Evolutionary conservation across 257 asterid species (phyloP).

Genomic region (Solanum okadae): DNA sequence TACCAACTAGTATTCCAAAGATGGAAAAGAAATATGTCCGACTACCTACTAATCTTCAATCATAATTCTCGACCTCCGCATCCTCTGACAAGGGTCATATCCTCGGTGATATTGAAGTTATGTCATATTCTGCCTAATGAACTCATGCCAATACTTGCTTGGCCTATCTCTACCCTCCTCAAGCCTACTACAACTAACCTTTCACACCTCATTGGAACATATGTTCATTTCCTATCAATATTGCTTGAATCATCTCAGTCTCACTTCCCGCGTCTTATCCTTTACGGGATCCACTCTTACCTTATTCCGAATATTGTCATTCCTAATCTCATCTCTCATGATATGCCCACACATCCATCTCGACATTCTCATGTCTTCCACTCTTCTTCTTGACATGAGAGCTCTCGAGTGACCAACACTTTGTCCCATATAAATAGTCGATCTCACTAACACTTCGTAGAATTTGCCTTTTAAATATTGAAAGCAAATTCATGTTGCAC

Average conservation of each 20-base stretch:
- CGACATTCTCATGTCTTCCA: not conserved
- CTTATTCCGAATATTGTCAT: too few relatives aligned
- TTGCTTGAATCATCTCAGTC: not conserved
- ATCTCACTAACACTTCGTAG: not conserved
- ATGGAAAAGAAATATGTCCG: too few relatives aligned
- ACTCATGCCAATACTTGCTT: not conserved
- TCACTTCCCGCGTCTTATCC: not conserved
- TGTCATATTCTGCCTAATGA: not conserved
- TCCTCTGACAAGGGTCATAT: too few relatives aligned
- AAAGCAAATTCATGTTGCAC: not conserved
- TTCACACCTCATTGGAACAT: not conserved
- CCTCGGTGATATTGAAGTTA: too few relatives aligned
- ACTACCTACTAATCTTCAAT: not conserved
- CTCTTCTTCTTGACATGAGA: not conserved
- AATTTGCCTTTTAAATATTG: not conserved
- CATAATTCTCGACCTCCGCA: not conserved
- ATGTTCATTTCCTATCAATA: not conserved
- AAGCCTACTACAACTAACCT: not conserved
- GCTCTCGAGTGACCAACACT: not conserved
- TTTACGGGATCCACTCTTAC: not conserved
- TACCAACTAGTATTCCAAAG: not conserved
- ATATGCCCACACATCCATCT: too few relatives aligned
- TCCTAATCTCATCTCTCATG: not conserved
- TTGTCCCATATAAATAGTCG: not conserved
- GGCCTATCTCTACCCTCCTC: not conserved